Percentiles rank a stretch among this genome's conserved stretches.
Evolutionary conservation across 1,284 basidiomycete genomes (phyloP).

Genomic region (Lignosus rhinocerotis): DNA sequence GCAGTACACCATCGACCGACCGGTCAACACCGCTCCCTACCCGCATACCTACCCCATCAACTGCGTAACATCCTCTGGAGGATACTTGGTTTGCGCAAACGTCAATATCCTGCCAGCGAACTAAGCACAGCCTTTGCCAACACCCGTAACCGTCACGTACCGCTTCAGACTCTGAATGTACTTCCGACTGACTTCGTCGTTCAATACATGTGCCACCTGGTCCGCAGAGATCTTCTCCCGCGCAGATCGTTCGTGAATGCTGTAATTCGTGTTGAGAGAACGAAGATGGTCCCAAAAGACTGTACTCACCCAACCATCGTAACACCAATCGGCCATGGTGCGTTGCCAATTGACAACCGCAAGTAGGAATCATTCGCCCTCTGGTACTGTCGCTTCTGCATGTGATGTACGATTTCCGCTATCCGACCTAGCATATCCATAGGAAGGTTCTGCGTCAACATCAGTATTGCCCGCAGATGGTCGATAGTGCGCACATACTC

Average conservation of each 20-base stretch:
- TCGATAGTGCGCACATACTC: slow-evolving; percentile 52
- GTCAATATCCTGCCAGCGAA: slow-evolving; percentile 66
- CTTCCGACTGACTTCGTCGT: slow-evolving; percentile 98
- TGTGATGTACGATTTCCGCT: slow-evolving; percentile 94
- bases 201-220: slow-evolving; percentile 96
- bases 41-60: slow-evolving; percentile 67
- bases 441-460: slow-evolving; percentile 65
- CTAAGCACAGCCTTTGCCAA: slow-evolving; percentile 5
- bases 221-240: slow-evolving; percentile 97
- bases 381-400: slow-evolving; percentile 95
- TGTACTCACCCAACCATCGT: slow-evolving; percentile 91
- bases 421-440: slow-evolving; percentile 87
- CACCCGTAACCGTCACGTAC: slow-evolving; percentile 42
- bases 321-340: slow-evolving; percentile 99
- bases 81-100: slow-evolving; percentile 93
- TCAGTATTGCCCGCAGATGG: not conserved
- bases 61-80: slow-evolving; percentile 87
- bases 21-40: not conserved
- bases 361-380: slow-evolving; percentile 97
- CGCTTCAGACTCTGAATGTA: slow-evolving; percentile 98
- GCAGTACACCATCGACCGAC: not conserved
- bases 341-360: slow-evolving; percentile 95
- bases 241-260: slow-evolving; percentile 97
- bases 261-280: slow-evolving; percentile 30
- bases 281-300: not conserved